Conservation (phyloP, 2,329 filamentous ascomycete species). For the Sporothrix phasma region DNA sequence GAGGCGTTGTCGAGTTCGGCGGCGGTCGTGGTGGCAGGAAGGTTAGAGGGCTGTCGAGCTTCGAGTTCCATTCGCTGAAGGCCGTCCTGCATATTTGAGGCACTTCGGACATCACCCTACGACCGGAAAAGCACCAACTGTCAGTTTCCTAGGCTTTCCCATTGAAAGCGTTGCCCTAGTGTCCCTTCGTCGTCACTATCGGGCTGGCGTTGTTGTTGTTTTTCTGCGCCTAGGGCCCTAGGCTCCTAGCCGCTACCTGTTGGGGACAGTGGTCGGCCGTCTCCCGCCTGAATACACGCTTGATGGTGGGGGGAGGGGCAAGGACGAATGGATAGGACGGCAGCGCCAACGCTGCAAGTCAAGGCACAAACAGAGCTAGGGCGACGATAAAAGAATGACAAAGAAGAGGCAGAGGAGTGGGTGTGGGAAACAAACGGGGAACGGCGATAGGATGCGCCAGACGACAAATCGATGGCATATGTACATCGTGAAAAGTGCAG, state of each 20-base stretch:
- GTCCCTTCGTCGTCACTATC: constrained; percentile 6
- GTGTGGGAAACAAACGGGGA: neutral
- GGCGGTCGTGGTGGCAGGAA: constrained; percentile 22
- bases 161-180: constrained; percentile 7
- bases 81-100: constrained; percentile 92
- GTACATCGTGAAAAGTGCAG: neutral
- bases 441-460: neutral
- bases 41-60: constrained; percentile 43
- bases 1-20: constrained; percentile 20
- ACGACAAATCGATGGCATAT: neutral
- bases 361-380: constrained; percentile 4
- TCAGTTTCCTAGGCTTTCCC: constrained; percentile 27
- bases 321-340: neutral
- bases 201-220: constrained; percentile 3
- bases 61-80: constrained; percentile 84
- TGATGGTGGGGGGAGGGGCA: constrained; percentile 15
- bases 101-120: constrained; percentile 86
- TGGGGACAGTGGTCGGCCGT: neutral
- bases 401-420: neutral
- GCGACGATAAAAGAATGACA: neutral
- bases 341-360: neutral
- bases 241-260: constrained; percentile 10
- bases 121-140: constrained; percentile 26
- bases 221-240: constrained; percentile 11
- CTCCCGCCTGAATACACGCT: constrained; percentile 2